Conservation (phyloP, 106 monocot genomes). For the Ottelia alismoides region DNA sequence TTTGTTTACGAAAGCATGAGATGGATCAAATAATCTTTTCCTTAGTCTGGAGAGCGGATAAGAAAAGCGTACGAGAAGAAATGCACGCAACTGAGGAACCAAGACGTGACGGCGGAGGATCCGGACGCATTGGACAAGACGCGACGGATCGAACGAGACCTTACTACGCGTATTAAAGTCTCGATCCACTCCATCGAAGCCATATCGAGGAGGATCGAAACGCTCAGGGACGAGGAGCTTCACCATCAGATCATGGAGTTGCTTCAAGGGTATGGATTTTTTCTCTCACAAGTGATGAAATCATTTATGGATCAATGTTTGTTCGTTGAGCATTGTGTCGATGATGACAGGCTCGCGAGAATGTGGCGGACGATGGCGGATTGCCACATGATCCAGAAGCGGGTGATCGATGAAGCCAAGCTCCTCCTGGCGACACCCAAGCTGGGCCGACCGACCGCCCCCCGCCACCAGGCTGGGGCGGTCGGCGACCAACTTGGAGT, state of each 20-base stretch:
- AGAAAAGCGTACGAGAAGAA: conserved; percentile 73
- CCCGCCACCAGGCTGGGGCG: conserved; percentile 7
- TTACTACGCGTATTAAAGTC: conserved; percentile 43
- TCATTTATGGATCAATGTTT: too few relatives aligned
- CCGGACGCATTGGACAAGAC: conserved; percentile 58
- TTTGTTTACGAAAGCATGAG: background rate
- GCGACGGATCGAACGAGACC: conserved; percentile 48
- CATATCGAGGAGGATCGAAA: conserved; percentile 56
- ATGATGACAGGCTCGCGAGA: conserved; percentile 33
- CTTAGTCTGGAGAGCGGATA: conserved; percentile 51
- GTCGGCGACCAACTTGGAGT: conserved; percentile 34
- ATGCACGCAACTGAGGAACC: conserved; percentile 51
- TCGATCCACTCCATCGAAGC: conserved; percentile 53
- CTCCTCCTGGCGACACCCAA: conserved; percentile 27
- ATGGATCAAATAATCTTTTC: background rate
- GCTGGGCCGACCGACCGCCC: conserved; percentile 6
- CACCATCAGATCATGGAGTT: conserved; percentile 54
- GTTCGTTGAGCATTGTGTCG: too few relatives aligned
- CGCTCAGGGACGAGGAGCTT: conserved; percentile 61
- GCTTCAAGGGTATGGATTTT: conserved; percentile 50
- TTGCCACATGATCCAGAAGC: conserved; percentile 58
- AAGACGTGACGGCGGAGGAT: conserved; percentile 69
- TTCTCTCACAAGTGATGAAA: background rate
- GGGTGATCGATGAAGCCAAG: conserved; percentile 63
- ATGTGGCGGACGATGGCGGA: conserved; percentile 83